Conservation (phyloP, 257 asterid species). For the Ballota nigra region DNA sequence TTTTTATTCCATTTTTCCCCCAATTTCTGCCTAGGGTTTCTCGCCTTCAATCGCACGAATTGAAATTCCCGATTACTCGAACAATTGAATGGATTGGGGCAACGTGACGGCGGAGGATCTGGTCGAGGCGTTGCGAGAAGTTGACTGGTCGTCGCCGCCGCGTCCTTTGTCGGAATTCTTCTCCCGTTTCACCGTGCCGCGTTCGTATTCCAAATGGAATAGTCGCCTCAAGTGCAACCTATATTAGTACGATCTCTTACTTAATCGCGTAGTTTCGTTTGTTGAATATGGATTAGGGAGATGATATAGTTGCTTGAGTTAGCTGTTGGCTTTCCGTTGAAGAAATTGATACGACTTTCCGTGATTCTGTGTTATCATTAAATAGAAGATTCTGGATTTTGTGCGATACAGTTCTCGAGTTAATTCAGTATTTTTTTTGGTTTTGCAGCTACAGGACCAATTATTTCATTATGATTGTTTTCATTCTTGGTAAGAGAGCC, state of each 20-base stretch:
- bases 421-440: neutral
- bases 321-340: slow-evolving; percentile 4
- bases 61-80: slow-evolving; percentile 17
- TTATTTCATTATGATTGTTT: slow-evolving; percentile 71
- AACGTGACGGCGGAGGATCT: slow-evolving; percentile 90
- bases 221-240: slow-evolving; percentile 99
- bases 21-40: slow-evolving; percentile 33
- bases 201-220: slow-evolving; percentile 81
- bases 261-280: neutral
- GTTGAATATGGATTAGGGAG: slow-evolving; percentile 5
- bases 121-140: slow-evolving; percentile 89
- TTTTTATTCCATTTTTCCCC: neutral
- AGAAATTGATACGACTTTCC: neutral
- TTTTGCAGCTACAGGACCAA: slow-evolving; percentile 89
- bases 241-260: slow-evolving; percentile 59
- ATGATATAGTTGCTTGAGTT: neutral
- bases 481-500: slow-evolving; percentile 71
- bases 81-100: slow-evolving; percentile 74
- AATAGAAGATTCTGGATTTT: slow-evolving; percentile 1
- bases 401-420: slow-evolving; percentile 5
- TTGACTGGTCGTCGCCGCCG: slow-evolving; percentile 96
- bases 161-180: slow-evolving; percentile 80
- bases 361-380: slow-evolving; percentile 1
- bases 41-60: slow-evolving; percentile 17
- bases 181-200: slow-evolving; percentile 83